Conservation (phyloP, 1,139 yeast genomes). For the Pichiaceae sp. region DNA sequence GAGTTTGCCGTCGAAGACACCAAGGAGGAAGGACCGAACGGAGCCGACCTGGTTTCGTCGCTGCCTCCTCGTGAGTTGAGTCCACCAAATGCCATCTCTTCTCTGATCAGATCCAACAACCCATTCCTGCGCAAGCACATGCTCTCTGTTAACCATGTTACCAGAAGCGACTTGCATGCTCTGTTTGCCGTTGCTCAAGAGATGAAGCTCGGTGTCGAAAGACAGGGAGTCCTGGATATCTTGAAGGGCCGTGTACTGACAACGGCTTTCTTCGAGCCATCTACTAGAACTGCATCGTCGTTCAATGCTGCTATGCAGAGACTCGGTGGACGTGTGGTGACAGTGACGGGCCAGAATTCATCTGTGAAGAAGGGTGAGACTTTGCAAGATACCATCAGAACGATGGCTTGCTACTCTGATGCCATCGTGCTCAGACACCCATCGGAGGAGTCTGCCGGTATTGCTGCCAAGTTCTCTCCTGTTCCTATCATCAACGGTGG, state of each 20-base stretch:
- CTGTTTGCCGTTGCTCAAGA: constrained; percentile 97
- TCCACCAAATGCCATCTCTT: constrained; percentile 70
- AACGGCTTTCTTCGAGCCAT: constrained; percentile 96
- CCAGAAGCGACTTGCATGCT: constrained; percentile 82
- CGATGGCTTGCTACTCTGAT: constrained; percentile 92
- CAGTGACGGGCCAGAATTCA: constrained; percentile 76
- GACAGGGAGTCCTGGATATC: constrained; percentile 88
- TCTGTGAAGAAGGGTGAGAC: constrained; percentile 98
- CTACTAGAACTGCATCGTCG: constrained; percentile 92
- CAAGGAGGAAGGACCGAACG: constrained; percentile 50
- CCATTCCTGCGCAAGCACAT: constrained; percentile 86
- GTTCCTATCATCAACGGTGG: constrained; percentile 98
- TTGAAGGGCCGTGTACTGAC: constrained; percentile 87
- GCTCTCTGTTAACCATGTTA: constrained; percentile 79
- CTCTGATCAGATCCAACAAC: constrained; percentile 71
- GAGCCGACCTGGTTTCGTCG: constrained; percentile 66
- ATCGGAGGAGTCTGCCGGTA: constrained; percentile 79
- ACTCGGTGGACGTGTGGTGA: constrained; percentile 94
- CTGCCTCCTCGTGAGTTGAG: constrained; percentile 64
- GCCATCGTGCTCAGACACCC: constrained; percentile 98
- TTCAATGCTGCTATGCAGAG: constrained; percentile 99
- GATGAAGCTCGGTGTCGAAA: constrained; percentile 93
- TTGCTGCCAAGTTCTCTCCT: constrained; percentile 94
- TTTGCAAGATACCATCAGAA: constrained; percentile 90
- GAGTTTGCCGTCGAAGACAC: constrained; percentile 16